Evolutionary conservation across 2,329 filamentous ascomycete species (phyloP), one percentile per base, ranked within the genome.

Genomic region (Hymenoscyphus infarciens): DNA sequence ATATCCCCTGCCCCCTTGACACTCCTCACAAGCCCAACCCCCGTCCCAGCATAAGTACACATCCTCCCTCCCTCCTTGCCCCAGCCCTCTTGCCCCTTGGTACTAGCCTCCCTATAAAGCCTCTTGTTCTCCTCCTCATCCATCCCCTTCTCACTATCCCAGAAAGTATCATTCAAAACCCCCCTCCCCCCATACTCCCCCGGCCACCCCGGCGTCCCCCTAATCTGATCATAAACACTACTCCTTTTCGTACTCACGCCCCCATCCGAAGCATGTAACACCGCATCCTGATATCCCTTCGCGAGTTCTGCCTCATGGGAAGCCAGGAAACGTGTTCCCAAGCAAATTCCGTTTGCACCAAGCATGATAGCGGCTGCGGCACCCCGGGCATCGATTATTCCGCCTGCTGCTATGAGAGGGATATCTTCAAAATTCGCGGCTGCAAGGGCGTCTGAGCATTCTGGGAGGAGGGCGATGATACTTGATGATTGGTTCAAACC

Each of bases 161-260:
- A 60, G 61, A 75, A 84, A 58, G 79, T 86, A 66, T 75, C 72
- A 67, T 87, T 87, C 6, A 82, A 72, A 3, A 87, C 74, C 0
- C 81, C 82, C 8, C 86, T 75, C 1, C 80, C 84, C 70, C 83
- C 80, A 69, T 85, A 86, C 19, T 74, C 73, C 38, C 72, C 71
- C 1, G 84, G 83, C 85, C 86, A 88, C 2, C 78, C 79, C 16
- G 75, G 77, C 0, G 82, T 87, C 0, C 83, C 83, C 2, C 83
- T 71, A 5, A 83, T 68, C 2, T 69, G 67, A 71, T 84, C 81
- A 68, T 82, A 84, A 0, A 83, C 69, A 52, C 77, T 79, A 2
- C 77, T 79, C 49, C 81, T 69, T 5, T 76, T 75, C 0, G 82
- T 84, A 3, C 65, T 76, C 53, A 77, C 71, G 0, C 81, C 82